phyloP scores from a whole-genome alignment of 139 green algal genomes.

The Zygnema cylindricum region DNA sequence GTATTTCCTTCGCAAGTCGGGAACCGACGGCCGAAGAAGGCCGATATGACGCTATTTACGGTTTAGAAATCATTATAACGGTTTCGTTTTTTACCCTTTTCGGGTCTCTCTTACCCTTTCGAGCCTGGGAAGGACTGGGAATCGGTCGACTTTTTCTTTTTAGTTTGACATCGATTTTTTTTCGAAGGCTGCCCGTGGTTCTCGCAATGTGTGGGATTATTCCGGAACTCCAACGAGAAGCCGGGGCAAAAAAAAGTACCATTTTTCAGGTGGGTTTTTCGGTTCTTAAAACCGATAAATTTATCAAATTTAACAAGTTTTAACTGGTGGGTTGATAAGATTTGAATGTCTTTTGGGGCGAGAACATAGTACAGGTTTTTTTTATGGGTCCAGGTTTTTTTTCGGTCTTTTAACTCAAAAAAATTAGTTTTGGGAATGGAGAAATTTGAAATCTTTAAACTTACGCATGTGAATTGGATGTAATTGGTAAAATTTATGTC shows the following conservation, averaged over 20 bases:
- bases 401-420: too few relatives aligned
- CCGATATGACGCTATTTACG: constrained; percentile 45
- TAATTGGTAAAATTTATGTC: too few relatives aligned
- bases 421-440: too few relatives aligned
- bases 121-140: constrained; percentile 24
- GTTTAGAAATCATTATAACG: constrained; percentile 45
- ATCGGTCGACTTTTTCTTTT: constrained; percentile 24
- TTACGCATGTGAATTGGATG: too few relatives aligned
- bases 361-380: too few relatives aligned
- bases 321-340: too few relatives aligned
- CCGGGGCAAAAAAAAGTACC: not conserved
- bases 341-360: too few relatives aligned
- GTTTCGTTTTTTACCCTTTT: constrained; percentile 50
- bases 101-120: constrained; percentile 33
- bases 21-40: constrained; percentile 43
- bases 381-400: too few relatives aligned
- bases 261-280: constrained; percentile 8
- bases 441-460: too few relatives aligned
- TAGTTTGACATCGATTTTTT: not conserved
- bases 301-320: too few relatives aligned
- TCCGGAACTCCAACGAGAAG: constrained; percentile 20
- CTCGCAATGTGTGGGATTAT: constrained; percentile 28
- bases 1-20: constrained; percentile 22
- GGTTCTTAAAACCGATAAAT: not conserved
- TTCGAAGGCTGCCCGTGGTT: constrained; percentile 33